Evolutionary conservation across 2,329 filamentous ascomycete genomes (phyloP), one percentile per base, ranked within the genome.

Genomic region (Monosporascus sp.): DNA sequence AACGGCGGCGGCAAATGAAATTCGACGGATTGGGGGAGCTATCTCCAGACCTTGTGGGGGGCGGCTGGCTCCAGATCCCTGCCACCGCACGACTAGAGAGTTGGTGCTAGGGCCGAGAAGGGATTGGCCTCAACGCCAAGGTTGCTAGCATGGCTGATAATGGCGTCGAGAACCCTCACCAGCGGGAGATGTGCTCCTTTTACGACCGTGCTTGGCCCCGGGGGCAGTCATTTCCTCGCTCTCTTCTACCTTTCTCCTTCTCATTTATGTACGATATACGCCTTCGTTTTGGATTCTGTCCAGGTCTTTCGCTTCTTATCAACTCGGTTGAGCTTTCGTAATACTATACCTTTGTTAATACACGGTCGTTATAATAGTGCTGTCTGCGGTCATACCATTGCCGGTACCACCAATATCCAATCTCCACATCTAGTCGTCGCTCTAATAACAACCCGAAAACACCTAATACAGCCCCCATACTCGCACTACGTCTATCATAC

Each of bases 401-500:
- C 20, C 22, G 22, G 41, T 44, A 15, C 14, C 11, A 17, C 6
- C 41, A 14, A 5, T 20, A 44, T 25, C 15, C 14, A 24, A 7
- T 14, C 31, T 35, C 4, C 9, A n/a, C 14, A 44, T 11, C 15
- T 44, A 38, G 20, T 50, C 25, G 11, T n/a, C 36, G 18, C 46
- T 51, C 41, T 8, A 27, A 50, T 52, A 36, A 52, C 45, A 54
- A 41, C 24, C 11, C 20, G 5, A 24, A n/a, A 27, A 24, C 24
- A 17, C 43, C 24, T 18, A n/a, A 46, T 46, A 54, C 45, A 37
- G 53, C 35, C 50, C 49, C 39, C 48, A 47, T 48, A 20, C 45
- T 4, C 49, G 36, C 43, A 50, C 50, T 50, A 24, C n/a, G 15
- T 31, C 51, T 43, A 41, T 37, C 20, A 41, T 48, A 50, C 61